Evolutionary conservation across 176 grass and related monocot species (phyloP).

Genomic region (maize (Zea mays)): DNA sequence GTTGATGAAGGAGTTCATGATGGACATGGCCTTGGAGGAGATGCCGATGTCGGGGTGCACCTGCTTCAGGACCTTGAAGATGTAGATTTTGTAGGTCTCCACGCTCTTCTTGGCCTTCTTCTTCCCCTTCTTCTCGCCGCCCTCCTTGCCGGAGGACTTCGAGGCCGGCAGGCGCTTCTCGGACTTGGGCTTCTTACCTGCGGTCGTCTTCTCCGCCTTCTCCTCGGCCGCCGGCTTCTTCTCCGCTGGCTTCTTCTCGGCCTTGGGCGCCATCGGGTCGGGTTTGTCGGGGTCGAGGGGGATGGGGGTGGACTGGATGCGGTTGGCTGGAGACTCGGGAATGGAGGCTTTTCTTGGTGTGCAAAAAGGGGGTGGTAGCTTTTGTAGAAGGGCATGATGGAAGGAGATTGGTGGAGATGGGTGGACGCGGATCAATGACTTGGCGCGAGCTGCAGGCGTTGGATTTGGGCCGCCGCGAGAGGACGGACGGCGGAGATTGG

Average conservation of each 20-base stretch:
- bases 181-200: conserved; percentile 65
- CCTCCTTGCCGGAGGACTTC: conserved; percentile 48
- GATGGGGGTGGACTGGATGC: rapidly evolving
- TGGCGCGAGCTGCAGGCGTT: neutral
- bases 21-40: conserved; percentile 72
- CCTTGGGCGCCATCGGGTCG: conserved; percentile 51
- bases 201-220: conserved; percentile 42
- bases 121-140: conserved; percentile 42
- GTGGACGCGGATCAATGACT: conserved; percentile 26
- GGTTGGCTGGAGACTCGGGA: neutral
- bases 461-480: neutral
- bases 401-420: conserved; percentile 25
- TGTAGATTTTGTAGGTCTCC: conserved; percentile 97
- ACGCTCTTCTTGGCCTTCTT: conserved; percentile 63
- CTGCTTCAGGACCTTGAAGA: conserved; percentile 87
- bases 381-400: neutral
- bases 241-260: conserved; percentile 56
- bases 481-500: neutral
- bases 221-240: conserved; percentile 46
- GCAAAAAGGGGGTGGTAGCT: neutral
- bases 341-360: neutral
- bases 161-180: conserved; percentile 53
- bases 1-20: conserved; percentile 88
- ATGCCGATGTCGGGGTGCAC: conserved; percentile 73
- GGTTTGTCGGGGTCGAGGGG: neutral